Percentiles rank a stretch among this genome's conserved stretches.
These are phyloP conservation scores for Marasmius sp. DNA, from an alignment of 1,284 basidiomycete species.

Conservation along the genomic window DNA sequence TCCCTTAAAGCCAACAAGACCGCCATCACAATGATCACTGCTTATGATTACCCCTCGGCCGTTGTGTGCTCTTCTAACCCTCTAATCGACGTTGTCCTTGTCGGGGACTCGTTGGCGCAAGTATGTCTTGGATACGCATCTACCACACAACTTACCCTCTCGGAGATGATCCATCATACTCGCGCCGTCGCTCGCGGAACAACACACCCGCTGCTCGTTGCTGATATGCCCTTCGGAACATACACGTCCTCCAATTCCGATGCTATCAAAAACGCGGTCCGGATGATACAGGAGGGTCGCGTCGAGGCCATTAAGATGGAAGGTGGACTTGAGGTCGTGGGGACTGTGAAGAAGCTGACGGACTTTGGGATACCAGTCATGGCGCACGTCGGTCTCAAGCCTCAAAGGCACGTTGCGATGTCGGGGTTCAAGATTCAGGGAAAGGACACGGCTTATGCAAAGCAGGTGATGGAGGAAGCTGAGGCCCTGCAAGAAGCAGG, in stretches of 20 bases:
- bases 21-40: slow-evolving; percentile 90
- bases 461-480: slow-evolving; percentile 65
- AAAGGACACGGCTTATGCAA: slow-evolving; percentile 62
- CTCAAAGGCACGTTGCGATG: slow-evolving; percentile 81
- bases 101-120: slow-evolving; percentile 93
- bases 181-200: slow-evolving; percentile 82
- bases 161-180: slow-evolving; percentile 90
- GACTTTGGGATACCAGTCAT: slow-evolving; percentile 90
- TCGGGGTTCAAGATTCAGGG: slow-evolving; percentile 94
- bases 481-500: slow-evolving; percentile 80
- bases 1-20: slow-evolving; percentile 54
- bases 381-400: slow-evolving; percentile 91
- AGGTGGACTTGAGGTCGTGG: slow-evolving; percentile 80
- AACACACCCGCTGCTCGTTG: slow-evolving; percentile 81
- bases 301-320: slow-evolving; percentile 94
- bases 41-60: slow-evolving; percentile 91
- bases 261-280: slow-evolving; percentile 74
- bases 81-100: slow-evolving; percentile 70
- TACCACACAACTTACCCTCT: slow-evolving; percentile 84
- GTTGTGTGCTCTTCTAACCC: slow-evolving; percentile 63
- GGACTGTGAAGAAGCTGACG: slow-evolving; percentile 73
- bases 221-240: slow-evolving; percentile 95
- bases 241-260: slow-evolving; percentile 69
- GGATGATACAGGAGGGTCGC: slow-evolving; percentile 80
- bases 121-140: slow-evolving; percentile 86